Conservation (phyloP, 2,329 filamentous ascomycete species). For the Chaetoscypha palmicola region DNA sequence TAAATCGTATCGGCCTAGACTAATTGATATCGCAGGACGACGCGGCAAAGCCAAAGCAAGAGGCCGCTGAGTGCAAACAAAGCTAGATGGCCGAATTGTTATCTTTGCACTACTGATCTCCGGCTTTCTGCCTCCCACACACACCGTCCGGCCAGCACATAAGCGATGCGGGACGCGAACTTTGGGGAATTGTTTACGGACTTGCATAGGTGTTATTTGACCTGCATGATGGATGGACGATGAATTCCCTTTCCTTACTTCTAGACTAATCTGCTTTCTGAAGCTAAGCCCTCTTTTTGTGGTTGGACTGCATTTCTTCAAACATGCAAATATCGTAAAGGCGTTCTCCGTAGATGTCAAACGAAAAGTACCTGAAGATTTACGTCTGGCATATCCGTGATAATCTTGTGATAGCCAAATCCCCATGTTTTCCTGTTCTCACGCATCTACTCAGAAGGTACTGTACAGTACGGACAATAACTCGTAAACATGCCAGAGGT, state of each 20-base stretch:
- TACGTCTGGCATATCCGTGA: no score
- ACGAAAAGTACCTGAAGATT: slow-evolving; percentile 14
- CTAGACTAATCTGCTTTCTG: slow-evolving; percentile 29
- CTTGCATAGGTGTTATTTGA: slow-evolving; percentile 21
- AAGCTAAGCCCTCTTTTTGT: slow-evolving; percentile 14
- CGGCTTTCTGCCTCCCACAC: neutral
- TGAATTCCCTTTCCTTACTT: slow-evolving; percentile 16
- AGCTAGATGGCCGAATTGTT: slow-evolving; percentile 48
- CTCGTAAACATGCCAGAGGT: no score
- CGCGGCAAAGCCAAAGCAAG: slow-evolving; percentile 83
- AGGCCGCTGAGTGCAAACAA: slow-evolving; percentile 93
- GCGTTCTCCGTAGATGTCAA: slow-evolving; percentile 26
- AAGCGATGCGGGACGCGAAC: slow-evolving; percentile 5
- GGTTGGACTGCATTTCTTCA: slow-evolving; percentile 18
- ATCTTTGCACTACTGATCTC: slow-evolving; percentile 1
- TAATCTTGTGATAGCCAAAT: no score
- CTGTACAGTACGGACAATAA: no score
- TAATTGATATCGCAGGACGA: slow-evolving; percentile 61
- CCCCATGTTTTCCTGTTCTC: no score
- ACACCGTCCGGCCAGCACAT: slow-evolving; percentile 10
- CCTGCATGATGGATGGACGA: slow-evolving; percentile 15
- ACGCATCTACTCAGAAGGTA: no score
- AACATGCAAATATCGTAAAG: slow-evolving; percentile 20
- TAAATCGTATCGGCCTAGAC: no score
- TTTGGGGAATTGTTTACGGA: slow-evolving; percentile 7